Conservation (phyloP, 139 green algal genomes). For the Micractinium sp. region DNA sequence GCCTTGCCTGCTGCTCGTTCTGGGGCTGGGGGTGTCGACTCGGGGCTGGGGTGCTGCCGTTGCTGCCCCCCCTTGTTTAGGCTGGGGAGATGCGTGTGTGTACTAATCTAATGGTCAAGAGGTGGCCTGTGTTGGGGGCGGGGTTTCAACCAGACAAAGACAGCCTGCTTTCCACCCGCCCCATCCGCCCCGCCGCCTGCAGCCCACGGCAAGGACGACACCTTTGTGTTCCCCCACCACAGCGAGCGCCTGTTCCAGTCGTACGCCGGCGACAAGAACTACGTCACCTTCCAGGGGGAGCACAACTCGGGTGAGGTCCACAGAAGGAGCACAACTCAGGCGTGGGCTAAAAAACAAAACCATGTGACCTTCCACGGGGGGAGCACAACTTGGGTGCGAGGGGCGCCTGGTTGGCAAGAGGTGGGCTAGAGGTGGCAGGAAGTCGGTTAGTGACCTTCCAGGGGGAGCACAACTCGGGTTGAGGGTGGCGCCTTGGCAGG, state of each 20-base stretch:
- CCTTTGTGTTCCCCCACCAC: slow-evolving; percentile 83
- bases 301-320: slow-evolving; percentile 84
- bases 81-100: too few species aligned
- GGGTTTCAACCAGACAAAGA: too few species aligned
- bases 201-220: slow-evolving; percentile 82
- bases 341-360: too few species aligned
- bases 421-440: slow-evolving; percentile 67
- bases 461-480: slow-evolving; percentile 94
- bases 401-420: too few species aligned
- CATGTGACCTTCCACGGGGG: too few species aligned
- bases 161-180: not conserved
- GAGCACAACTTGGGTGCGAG: too few species aligned
- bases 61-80: too few species aligned
- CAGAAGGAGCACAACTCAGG: not conserved
- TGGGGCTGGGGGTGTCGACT: too few species aligned
- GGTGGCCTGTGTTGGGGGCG: too few species aligned
- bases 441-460: slow-evolving; percentile 89
- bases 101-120: too few species aligned
- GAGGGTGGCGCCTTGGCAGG: not conserved
- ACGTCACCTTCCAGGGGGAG: slow-evolving; percentile 90
- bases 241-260: slow-evolving; percentile 68
- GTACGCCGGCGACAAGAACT: slow-evolving; percentile 90
- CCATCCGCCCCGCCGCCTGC: not conserved
- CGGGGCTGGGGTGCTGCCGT: too few species aligned
- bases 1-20: too few species aligned